Base-by-base conservation (phyloP, 1,284 basidiomycete species). In the Caloboletus inedulis region DNA sequence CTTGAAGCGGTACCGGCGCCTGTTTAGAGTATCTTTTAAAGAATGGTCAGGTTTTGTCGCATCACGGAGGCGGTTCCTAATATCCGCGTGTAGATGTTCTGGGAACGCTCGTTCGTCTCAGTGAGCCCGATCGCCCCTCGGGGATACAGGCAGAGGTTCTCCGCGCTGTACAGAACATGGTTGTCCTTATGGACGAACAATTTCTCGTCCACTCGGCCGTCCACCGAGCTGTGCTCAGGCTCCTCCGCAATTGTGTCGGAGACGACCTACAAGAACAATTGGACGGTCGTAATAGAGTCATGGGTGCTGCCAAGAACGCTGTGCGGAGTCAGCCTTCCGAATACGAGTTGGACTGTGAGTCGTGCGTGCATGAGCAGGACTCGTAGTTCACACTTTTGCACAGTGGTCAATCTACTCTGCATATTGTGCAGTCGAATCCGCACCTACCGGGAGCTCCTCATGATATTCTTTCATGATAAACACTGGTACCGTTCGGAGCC, bases 381-480 rank as follows among this genome's bases (percentile, higher is more conserved):
- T 6, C 37, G 7, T 21, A 12, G 30, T 52, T 58, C 31, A 57
- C 37, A 16, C 25, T n/a, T 19, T 46, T 40, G 50, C 56, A 43
- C 63, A 89, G 88, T 96, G 69, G 91, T 96, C 60, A 92, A 95
- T 66, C 74, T 96, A 30, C 79, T 96, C 47, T 95, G 93, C 72
- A 91, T 92, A 59, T 71, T 97, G 30, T 94, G 92, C 77, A 93
- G 90, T 61, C 82, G 92, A 41, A 94, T 96, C 66, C 81, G 89
- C 50, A 91, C 90, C 42, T 90, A 91, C 68, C 86, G 92, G 5
- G 91, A 95, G 62, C 76, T 98, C 2, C 82, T 98, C 36, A 89
- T 96, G 79, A 95, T 98, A 57, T 97, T 97, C 75, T 94, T 97
- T 68, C 91, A 95, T 64, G 93, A 96, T 66, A 94, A 91, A 62